These are phyloP conservation scores for Myriosclerotinia curreyana DNA, from an alignment of 2,329 filamentous ascomycete genomes.

Conservation along the genomic window DNA sequence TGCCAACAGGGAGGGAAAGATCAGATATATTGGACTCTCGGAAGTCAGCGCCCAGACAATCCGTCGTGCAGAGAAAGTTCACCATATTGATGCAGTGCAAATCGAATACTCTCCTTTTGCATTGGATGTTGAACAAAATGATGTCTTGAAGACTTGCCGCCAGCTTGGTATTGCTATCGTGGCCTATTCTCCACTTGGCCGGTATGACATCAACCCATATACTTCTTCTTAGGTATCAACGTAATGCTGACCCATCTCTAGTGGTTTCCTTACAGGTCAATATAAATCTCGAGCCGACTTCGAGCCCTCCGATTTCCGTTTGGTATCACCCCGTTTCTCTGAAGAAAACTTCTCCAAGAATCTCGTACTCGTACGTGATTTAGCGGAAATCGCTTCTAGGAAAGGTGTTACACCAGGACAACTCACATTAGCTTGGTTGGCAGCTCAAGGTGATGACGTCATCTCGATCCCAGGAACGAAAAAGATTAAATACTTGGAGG, in stretches of 20 bases:
- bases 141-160: slow-evolving; percentile 52
- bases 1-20: slow-evolving; percentile 47
- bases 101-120: slow-evolving; percentile 54
- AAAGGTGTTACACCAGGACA: slow-evolving; percentile 51
- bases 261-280: slow-evolving; percentile 54
- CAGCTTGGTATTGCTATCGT: slow-evolving; percentile 57
- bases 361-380: slow-evolving; percentile 46
- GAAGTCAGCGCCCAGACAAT: slow-evolving; percentile 51
- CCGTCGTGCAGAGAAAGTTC: slow-evolving; percentile 49
- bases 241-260: neutral
- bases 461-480: slow-evolving; percentile 56
- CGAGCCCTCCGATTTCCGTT: slow-evolving; percentile 48
- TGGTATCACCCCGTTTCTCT: slow-evolving; percentile 45
- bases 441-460: slow-evolving; percentile 51
- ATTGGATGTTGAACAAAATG: slow-evolving; percentile 56
- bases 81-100: slow-evolving; percentile 51
- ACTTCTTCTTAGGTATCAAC: neutral
- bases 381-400: slow-evolving; percentile 47
- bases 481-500: slow-evolving; percentile 44
- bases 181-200: slow-evolving; percentile 57
- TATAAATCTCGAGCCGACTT: slow-evolving; percentile 49
- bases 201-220: slow-evolving; percentile 25
- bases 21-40: slow-evolving; percentile 55
- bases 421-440: slow-evolving; percentile 52
- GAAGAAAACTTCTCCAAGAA: slow-evolving; percentile 53